Base-by-base conservation (phyloP, 2,329 filamentous ascomycete genomes). In the Exophiala calicioides region DNA sequence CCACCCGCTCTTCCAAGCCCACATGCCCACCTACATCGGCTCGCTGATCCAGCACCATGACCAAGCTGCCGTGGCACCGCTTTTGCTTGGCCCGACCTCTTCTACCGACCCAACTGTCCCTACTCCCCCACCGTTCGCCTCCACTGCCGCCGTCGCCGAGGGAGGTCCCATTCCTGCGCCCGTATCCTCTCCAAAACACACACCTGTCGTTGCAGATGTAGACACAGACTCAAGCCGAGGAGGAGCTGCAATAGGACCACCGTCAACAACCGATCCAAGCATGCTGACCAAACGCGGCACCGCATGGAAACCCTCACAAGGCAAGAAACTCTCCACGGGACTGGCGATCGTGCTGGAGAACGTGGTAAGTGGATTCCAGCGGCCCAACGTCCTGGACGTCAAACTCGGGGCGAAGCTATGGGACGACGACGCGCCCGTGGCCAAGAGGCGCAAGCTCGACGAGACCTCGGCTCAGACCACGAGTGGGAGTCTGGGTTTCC, bases 351-450 rank as follows among this genome's bases (percentile, higher is more conserved):
- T 95, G 9, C 74, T 97, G 20, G 86, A 90, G 63, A 96, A 96
- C 64, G 80, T 88, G 5, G 84, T 89, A 0, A 78, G 80, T 55
- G 89, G 88, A 1, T 97, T 90, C 73, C 80, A 79, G 60, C 79
- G 81, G 48, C 89, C 93, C 5, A 97, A 95, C 59, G 89, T 98
- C 5, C 74, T 98, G 47, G 93, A 98, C 63, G 80, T 95, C 56
- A 98, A 98, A 71, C 80, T 98, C 15, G 93, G 93, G 32, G 78
- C 83, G 38, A 80, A 88, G 23, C 72, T 98, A 4, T 97, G 90
- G 85, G 91, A 88, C 10, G 88, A 95, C 27, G 73, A 74, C 52
- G 79, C 82, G 3, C 73, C 75, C 18, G 67, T 71, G 1, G 73
- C 77, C 21, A 57, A 57, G 36, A 39, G 51, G 13, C 34, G 33